phyloP scores from a whole-genome alignment of 2,329 filamentous ascomycete species.

The Nannizzia gypsea region DNA sequence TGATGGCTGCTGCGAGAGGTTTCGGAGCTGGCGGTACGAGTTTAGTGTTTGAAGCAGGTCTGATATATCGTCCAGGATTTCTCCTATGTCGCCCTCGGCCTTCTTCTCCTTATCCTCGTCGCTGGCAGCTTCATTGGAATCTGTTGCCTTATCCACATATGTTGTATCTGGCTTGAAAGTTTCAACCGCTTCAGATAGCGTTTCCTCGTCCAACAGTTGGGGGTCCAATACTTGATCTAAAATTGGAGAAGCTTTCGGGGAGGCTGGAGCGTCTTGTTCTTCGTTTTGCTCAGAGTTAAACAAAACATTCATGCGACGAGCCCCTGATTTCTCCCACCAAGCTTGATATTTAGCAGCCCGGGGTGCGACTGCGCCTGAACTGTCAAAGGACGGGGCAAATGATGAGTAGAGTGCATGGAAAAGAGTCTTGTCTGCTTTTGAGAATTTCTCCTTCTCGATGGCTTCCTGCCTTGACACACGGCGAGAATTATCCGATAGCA shows the following conservation, averaged over 20 bases:
- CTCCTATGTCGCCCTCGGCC: slow-evolving; percentile 37
- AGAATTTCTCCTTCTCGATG: background rate
- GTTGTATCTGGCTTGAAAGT: slow-evolving; percentile 27
- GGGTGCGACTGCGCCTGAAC: slow-evolving; percentile 33
- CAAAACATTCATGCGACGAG: slow-evolving; percentile 27
- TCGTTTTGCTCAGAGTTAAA: slow-evolving; percentile 18
- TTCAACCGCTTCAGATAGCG: slow-evolving; percentile 33
- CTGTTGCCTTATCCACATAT: slow-evolving; percentile 11
- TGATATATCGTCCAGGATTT: slow-evolving; percentile 46
- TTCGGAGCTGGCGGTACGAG: slow-evolving; percentile 51
- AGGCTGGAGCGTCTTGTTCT: background rate
- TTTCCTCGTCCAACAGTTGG: slow-evolving; percentile 24
- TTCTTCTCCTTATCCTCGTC: slow-evolving; percentile 22
- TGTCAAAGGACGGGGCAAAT: slow-evolving; percentile 39
- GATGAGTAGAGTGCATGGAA: slow-evolving; percentile 32
- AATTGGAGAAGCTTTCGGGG: slow-evolving; percentile 14
- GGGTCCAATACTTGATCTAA: slow-evolving; percentile 1
- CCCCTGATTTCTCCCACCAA: slow-evolving; percentile 37
- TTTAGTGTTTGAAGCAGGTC: slow-evolving; percentile 50
- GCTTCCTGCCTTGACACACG: background rate
- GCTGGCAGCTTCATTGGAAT: slow-evolving; percentile 18
- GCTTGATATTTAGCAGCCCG: slow-evolving; percentile 31
- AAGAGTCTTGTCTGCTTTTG: slow-evolving; percentile 21
- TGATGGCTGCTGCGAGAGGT: slow-evolving; percentile 26
- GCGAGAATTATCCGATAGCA: background rate